phyloP scores from a whole-genome alignment of 345 rosid genomes.

The Linum trigynum region DNA sequence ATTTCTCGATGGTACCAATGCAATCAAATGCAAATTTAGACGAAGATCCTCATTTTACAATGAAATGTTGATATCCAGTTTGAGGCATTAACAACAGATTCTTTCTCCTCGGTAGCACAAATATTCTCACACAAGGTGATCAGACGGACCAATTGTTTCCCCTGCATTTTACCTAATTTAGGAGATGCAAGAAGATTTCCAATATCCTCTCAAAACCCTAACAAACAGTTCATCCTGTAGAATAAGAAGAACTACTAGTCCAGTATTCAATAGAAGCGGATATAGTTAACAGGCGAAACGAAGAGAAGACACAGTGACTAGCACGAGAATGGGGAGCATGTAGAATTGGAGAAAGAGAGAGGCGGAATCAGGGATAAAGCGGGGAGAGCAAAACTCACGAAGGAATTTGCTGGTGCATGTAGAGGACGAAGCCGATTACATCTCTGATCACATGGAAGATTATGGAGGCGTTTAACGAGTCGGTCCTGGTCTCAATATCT shows the following conservation, averaged over 20 bases:
- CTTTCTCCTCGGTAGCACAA: no score
- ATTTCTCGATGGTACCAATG: no score
- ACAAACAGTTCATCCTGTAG: no score
- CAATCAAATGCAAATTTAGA: no score
- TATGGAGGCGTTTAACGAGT: conserved; percentile 36
- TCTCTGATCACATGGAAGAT: conserved; percentile 58
- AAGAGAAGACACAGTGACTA: no score
- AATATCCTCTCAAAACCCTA: no score
- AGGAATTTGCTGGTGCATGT: conserved; percentile 96
- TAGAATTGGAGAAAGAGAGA: not conserved
- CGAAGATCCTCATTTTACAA: not conserved
- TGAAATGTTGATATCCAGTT: no score
- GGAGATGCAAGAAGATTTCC: no score
- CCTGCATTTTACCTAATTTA: no score
- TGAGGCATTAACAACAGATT: no score
- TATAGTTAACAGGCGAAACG: not conserved
- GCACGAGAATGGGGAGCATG: not conserved
- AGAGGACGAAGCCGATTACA: conserved; percentile 65
- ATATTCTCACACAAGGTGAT: no score
- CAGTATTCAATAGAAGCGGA: not conserved
- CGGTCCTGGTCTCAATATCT: conserved; percentile 29
- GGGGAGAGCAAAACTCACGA: conserved; percentile 32
- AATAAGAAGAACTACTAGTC: not conserved
- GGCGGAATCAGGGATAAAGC: not conserved
- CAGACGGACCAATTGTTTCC: no score